Base-by-base conservation (phyloP, 352 stramenopile species). In the Globisporangium spiculum region DNA sequence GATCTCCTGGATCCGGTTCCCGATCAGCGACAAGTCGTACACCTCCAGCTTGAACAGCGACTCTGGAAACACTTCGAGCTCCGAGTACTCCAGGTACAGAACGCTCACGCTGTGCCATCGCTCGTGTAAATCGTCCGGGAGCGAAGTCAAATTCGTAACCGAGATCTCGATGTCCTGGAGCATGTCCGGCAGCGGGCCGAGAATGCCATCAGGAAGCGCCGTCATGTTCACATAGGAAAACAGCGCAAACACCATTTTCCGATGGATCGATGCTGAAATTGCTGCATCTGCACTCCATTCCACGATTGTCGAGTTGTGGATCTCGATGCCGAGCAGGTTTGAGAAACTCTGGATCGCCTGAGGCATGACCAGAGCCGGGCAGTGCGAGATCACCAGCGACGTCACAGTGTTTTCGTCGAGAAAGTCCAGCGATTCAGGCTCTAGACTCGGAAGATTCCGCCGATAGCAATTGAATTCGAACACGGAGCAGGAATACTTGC, bases 211-310 rank as follows among this genome's bases (percentile, higher is more conserved):
- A 1, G 73, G 73, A 2, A 79, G 60, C 24, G n/a, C 4, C 24
- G 72, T 73, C 75, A 81, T 76, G 67, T 81, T 81, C 32, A 72
- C 67, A 32, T 63, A 52, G 0, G 72, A 63, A 12, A 81, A 34
- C 12, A 74, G 41, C 14, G 72, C 16, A 53, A 73, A 81, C 30
- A 64, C 62, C 50, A 81, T 66, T 24, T 67, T 59, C 14, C 32
- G 48, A 27, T 79, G 73, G 0, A 62, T 66, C n/a, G 10, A 27
- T 4, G 59, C 58, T 5, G 66, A 65, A 24, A 78, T 67, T 7
- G 66, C 73, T 5, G 73, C 75, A 1, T 75, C 63, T 0, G 14
- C 12, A 6, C 24, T 50, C 75, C 75, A 81, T 22, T 63, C 44
- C 7, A 60, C 48, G 44, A 80, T 48, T 53, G 75, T 79, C 30